Percentiles rank a stretch among this genome's conserved stretches.
Evolutionary conservation across 208 protist genomes (phyloP).

Genomic region (Trypanosoma grayi): DNA sequence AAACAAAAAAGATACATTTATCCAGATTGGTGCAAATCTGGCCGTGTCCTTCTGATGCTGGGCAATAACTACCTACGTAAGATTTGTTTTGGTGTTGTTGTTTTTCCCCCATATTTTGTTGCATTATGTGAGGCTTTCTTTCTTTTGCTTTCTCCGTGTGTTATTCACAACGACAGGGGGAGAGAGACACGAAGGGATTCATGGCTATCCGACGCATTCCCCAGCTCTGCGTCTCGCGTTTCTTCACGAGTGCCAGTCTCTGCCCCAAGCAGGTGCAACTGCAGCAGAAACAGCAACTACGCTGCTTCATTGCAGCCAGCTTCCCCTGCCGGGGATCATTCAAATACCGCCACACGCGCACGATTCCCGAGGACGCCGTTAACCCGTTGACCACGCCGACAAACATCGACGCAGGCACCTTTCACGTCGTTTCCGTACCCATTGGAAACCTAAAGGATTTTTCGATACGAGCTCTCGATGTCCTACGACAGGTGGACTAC

Average conservation of each 20-base stretch:
- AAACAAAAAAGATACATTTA: too few species aligned
- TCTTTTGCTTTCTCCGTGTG: too few species aligned
- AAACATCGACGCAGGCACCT: slow-evolving; percentile 62
- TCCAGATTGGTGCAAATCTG: too few species aligned
- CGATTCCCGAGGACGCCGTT: slow-evolving; percentile 60
- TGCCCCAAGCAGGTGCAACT: not conserved
- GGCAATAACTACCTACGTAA: too few species aligned
- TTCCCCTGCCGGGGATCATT: slow-evolving; percentile 24
- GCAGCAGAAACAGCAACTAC: not conserved
- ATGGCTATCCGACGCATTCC: not conserved
- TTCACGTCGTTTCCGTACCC: slow-evolving; percentile 89
- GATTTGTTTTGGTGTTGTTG: too few species aligned
- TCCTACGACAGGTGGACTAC: slow-evolving; percentile 86
- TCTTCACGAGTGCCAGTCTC: not conserved
- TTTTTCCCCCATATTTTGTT: too few species aligned
- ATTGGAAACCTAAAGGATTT: slow-evolving; percentile 93
- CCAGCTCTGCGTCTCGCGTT: not conserved
- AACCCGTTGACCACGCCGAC: slow-evolving; percentile 82
- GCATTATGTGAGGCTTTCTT: too few species aligned
- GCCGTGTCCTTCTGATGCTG: too few species aligned
- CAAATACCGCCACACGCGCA: slow-evolving; percentile 54
- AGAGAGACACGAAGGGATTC: not conserved
- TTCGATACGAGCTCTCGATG: slow-evolving; percentile 76
- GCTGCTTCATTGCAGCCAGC: slow-evolving; percentile 18
- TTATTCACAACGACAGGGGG: too few species aligned